Percentiles rank a stretch among this genome's conserved stretches.
These are phyloP conservation scores for Hypoxylon rubiginosum DNA, from an alignment of 2,329 filamentous ascomycete species.

Conservation along the genomic window DNA sequence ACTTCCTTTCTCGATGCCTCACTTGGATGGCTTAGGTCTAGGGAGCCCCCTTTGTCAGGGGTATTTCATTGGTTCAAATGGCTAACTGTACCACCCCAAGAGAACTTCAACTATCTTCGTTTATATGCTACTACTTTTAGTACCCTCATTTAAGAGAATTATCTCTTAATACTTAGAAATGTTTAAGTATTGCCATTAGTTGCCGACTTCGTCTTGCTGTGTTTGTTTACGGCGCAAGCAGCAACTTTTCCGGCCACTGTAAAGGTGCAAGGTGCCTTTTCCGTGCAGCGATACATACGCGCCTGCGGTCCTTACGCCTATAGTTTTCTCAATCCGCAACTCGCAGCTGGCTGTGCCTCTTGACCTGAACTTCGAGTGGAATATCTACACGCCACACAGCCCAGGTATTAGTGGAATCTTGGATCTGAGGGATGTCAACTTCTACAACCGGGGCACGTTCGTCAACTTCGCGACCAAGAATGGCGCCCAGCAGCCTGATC, in stretches of 20 bases:
- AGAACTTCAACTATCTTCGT: neutral
- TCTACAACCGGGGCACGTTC: neutral
- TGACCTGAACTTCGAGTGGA: constrained; percentile 9
- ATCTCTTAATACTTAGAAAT: neutral
- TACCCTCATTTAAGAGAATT: neutral
- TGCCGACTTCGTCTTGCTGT: neutral
- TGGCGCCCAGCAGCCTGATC: neutral
- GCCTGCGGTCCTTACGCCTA: constrained; percentile 4
- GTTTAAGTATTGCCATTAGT: neutral
- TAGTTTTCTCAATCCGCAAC: constrained; percentile 16
- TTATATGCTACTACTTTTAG: neutral
- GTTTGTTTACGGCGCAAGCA: neutral
- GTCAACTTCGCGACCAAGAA: neutral
- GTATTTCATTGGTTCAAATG: neutral
- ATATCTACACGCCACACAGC: neutral
- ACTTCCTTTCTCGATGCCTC: neutral
- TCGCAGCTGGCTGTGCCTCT: constrained; percentile 17
- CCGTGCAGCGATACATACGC: constrained; percentile 16
- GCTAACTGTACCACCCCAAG: neutral
- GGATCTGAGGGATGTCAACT: neutral
- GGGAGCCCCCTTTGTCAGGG: neutral
- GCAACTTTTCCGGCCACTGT: neutral
- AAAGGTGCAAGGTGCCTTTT: neutral
- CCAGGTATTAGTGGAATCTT: neutral
- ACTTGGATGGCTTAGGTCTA: neutral